Percentiles rank a stretch among this genome's conserved stretches.
Evolutionary conservation across 2,329 filamentous ascomycete species (phyloP).

Genomic region (Fusarium robinianum): DNA sequence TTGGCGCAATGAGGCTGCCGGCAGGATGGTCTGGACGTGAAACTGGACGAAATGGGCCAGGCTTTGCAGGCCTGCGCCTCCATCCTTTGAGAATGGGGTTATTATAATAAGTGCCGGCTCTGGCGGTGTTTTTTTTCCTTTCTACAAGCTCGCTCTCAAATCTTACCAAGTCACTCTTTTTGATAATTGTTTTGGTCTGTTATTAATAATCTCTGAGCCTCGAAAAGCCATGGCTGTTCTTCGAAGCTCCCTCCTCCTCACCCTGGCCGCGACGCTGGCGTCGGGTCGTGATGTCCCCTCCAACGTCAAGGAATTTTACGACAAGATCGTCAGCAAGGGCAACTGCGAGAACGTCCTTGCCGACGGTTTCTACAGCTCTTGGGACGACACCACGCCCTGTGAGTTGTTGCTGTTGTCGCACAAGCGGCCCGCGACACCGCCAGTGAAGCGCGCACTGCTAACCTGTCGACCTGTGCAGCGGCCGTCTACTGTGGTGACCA

Average conservation of each 20-base stretch:
- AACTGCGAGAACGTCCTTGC: slow-evolving; percentile 46
- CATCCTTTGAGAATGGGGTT: too few species aligned
- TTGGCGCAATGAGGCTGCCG: too few species aligned
- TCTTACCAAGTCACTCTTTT: neutral
- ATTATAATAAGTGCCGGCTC: too few species aligned
- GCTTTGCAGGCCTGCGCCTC: too few species aligned
- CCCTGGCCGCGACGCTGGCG: slow-evolving; percentile 27
- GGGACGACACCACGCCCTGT: slow-evolving; percentile 45
- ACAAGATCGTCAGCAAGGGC: slow-evolving; percentile 44
- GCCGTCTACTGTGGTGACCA: slow-evolving; percentile 55
- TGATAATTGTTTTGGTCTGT: neutral
- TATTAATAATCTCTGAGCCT: too few species aligned
- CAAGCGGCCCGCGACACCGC: too few species aligned
- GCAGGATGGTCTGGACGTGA: too few species aligned
- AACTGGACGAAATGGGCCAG: too few species aligned
- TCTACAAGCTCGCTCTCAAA: too few species aligned
- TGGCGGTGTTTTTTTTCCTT: too few species aligned
- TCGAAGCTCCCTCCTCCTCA: slow-evolving; percentile 29
- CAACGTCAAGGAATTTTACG: slow-evolving; percentile 49
- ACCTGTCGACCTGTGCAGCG: slow-evolving; percentile 24
- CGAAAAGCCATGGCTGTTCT: slow-evolving; percentile 31
- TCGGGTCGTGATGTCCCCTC: slow-evolving; percentile 44
- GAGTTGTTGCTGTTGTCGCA: slow-evolving; percentile 22
- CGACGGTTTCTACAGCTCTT: slow-evolving; percentile 47
- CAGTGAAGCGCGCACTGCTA: neutral